Evolutionary conservation across 371 early-diverging fungal species (phyloP), one percentile per base, ranked within the genome.

Genomic region (Mucor irregularis): DNA sequence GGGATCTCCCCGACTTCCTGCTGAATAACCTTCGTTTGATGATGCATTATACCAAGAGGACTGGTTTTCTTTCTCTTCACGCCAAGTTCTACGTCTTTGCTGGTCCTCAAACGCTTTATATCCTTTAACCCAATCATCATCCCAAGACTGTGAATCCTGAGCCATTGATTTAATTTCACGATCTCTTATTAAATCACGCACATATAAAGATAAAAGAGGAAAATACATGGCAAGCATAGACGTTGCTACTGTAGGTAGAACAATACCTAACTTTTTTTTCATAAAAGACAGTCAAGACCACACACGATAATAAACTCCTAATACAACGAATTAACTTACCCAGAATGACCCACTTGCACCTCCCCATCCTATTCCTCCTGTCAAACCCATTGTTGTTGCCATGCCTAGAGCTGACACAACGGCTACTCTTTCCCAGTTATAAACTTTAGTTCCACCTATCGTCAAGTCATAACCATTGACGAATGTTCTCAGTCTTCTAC

Each of bases 91-190:
- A 21, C 75, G 71, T 19, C 85, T 70, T 35, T 74, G 68, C 33
- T 81, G 76, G 19, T 82, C 76, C 49, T 85, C 83, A 55, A 68
- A 81, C 9, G 80, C 77, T 35, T 79, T 73, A 53, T 76, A 83
- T 4, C 78, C 81, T 19, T 54, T 67, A 0, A 82, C 74, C 82
- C 82, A 85, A 33, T 81, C 81, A 2, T 67, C 58, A 42, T 85
- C 83, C 83, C 83, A 82, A 5, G 65, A 19, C n/a, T 72, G 64
- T 0, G 68, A 45, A 19, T 83, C 85, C 3, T 75, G 59, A 9
- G 66, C 71, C 49, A 79, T 80, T 2, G 72, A 53, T 35, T 54
- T 62, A 19, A 81, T 74, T 34, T 85, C 85, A 9, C 69, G 53
- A 35, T 73, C 60, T 31, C 82, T 69, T 42, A 79, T 71, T 50